Conservation (phyloP, 495 filamentous ascomycete species). For the Neurospora sp. region DNA sequence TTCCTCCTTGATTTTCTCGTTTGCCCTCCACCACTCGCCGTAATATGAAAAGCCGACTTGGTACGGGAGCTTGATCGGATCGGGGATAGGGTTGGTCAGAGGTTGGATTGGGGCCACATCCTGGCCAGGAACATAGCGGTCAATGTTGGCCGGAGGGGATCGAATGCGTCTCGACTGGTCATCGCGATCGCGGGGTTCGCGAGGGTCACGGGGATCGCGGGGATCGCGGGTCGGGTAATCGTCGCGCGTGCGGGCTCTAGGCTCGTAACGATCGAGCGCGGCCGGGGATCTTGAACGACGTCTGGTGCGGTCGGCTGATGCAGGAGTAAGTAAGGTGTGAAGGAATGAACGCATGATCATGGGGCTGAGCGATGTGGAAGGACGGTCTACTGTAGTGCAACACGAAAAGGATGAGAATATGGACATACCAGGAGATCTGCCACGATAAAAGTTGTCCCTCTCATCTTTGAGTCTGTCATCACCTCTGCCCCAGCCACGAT, state of each 20-base stretch:
- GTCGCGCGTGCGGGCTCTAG: conserved; percentile 56
- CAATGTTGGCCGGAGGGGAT: conserved; percentile 66
- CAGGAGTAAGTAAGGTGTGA: conserved; percentile 4
- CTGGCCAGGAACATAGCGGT: conserved; percentile 91
- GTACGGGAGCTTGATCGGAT: conserved; percentile 77
- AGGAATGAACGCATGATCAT: not conserved
- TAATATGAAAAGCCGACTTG: conserved; percentile 97
- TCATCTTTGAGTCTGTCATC: conserved; percentile 43
- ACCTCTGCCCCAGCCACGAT: conserved; percentile 39
- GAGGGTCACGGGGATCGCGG: not conserved
- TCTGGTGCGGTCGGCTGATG: conserved; percentile 34
- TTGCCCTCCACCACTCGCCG: conserved; percentile 89
- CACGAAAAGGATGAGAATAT: conserved; percentile 4
- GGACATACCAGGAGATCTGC: conserved; percentile 46
- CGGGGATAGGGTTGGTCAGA: conserved; percentile 62
- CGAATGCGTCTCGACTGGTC: conserved; percentile 45
- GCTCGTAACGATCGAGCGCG: conserved; percentile 63
- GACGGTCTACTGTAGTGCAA: not conserved
- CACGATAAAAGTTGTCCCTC: conserved; percentile 43
- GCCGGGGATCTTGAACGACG: conserved; percentile 64
- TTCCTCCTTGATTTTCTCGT: conserved; percentile 79
- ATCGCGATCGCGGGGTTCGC: conserved; percentile 44
- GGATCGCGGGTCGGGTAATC: conserved; percentile 38
- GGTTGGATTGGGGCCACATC: conserved; percentile 46
- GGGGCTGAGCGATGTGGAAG: not conserved